A percentile compares a stretch with the other conserved stretches of the same genome.
Conservation (phyloP, 106 monocot genomes). For the Gastrodia elata region DNA sequence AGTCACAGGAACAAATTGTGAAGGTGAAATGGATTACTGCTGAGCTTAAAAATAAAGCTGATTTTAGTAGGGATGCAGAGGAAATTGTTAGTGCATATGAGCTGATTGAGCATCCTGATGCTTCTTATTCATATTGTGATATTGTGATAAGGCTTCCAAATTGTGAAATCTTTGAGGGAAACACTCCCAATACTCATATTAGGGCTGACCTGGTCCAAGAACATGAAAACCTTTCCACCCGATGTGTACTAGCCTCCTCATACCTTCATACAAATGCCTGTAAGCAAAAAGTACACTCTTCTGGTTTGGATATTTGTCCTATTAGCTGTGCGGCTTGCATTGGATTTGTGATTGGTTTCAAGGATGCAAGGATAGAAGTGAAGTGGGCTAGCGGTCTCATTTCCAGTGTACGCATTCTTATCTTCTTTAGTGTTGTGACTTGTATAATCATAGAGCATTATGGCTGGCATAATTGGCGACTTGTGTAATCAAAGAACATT, state of each 20-base stretch:
- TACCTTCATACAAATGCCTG: neutral
- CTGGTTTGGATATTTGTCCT: slow-evolving; percentile 3
- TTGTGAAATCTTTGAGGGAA: slow-evolving; percentile 21
- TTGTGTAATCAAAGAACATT: too few species aligned
- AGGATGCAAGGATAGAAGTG: slow-evolving; percentile 60
- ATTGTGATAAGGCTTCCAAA: slow-evolving; percentile 38
- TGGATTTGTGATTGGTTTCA: slow-evolving; percentile 67
- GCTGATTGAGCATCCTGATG: slow-evolving; percentile 79
- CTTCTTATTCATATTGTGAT: slow-evolving; percentile 63
- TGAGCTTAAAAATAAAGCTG: slow-evolving; percentile 7
- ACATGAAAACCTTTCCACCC: neutral
- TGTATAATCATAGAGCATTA: neutral
- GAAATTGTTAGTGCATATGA: slow-evolving; percentile 88
- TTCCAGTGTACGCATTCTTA: slow-evolving; percentile 49
- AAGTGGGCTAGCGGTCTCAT: slow-evolving; percentile 78
- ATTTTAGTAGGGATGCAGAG: slow-evolving; percentile 16
- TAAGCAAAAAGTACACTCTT: neutral
- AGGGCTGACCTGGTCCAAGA: neutral
- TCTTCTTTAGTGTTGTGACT: neutral
- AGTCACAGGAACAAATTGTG: slow-evolving; percentile 63
- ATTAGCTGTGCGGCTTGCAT: slow-evolving; percentile 47
- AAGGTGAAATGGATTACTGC: slow-evolving; percentile 55
- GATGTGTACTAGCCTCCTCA: neutral
- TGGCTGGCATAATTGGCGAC: too few species aligned
- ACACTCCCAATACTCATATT: slow-evolving; percentile 3